These are phyloP conservation scores for Chaetomium sp. DNA, from an alignment of 2,329 filamentous ascomycete genomes.

Conservation along the genomic window DNA sequence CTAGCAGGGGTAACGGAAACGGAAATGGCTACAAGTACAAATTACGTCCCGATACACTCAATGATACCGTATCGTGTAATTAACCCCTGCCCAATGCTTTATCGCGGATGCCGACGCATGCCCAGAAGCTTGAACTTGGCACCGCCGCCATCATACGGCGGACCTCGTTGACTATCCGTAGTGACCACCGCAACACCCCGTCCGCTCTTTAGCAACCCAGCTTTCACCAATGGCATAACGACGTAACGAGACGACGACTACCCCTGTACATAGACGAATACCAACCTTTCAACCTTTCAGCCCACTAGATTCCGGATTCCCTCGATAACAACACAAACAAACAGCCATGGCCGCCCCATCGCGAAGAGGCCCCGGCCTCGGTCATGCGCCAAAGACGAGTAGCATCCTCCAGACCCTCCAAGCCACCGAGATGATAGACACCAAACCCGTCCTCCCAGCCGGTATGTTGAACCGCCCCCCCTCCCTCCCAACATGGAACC, in stretches of 20 bases:
- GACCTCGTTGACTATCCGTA: too few species aligned
- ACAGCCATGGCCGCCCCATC: constrained; percentile 48
- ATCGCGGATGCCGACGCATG: neutral
- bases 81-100: neutral
- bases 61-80: constrained; percentile 4
- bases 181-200: neutral
- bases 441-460: constrained; percentile 78
- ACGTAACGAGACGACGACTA: constrained; percentile 9
- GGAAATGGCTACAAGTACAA: neutral
- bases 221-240: constrained; percentile 16
- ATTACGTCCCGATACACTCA: neutral
- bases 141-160: neutral
- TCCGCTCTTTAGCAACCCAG: neutral
- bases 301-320: neutral
- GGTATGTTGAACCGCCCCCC: constrained; percentile 57
- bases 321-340: neutral
- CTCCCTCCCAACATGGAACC: constrained; percentile 72
- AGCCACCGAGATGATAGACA: constrained; percentile 76
- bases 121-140: constrained; percentile 13
- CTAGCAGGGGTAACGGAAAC: neutral
- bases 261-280: neutral
- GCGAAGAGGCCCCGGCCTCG: constrained; percentile 37
- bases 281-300: neutral
- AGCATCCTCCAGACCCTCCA: constrained; percentile 76
- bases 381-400: constrained; percentile 35